Base-by-base conservation (phyloP, 805 yeast genomes). In the Candida succiphila region DNA sequence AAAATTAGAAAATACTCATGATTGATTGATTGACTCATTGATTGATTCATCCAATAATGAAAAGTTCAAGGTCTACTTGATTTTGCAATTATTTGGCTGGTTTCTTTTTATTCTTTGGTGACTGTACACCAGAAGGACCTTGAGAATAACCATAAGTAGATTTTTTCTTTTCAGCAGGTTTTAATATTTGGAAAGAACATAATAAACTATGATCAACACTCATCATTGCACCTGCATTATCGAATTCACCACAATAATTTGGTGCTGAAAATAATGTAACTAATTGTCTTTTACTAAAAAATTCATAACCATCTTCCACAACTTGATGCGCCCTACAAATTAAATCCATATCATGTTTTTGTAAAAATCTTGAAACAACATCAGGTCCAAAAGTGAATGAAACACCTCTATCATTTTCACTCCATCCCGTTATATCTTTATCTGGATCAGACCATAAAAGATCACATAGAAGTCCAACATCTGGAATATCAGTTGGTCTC, bases 321-420 rank as follows among this genome's bases (percentile, higher is more conserved):
- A 89, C 98, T 65, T 89, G 97, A 69, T 89, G 98, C 30, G 97
- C 97, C 58, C 98, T 77, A 66, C 97, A 92, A 51, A 89, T 88
- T 53, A 89, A 75, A 61, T 92, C 97, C 92, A 89, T 84, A 57
- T 89, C 97, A 61, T 89, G 97, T 54, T 87, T 88, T 59, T 89
- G 96, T 58, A 92, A 66, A 58, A 89, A 89, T 61, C 97, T 72
- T 45, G 95, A 83, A 35, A 89, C 97, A 34, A 89, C 97, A 59
- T 89, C 98, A 8, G 97, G 97, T n/a, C 97, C 97, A 63, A 92
- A 89, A n/a, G 97, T 89, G 61, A 88, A 89, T 18, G 96, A 87
- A 41, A 89, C 97, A 56, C 97, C 97, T 64, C 98, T 83, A 65
- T 92, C 98, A 60, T 92, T 89, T 65, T 92, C 98, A 49, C 94